These are phyloP conservation scores for Populus hybrid DNA, from an alignment of 441 rosid species.

Conservation along the genomic window DNA sequence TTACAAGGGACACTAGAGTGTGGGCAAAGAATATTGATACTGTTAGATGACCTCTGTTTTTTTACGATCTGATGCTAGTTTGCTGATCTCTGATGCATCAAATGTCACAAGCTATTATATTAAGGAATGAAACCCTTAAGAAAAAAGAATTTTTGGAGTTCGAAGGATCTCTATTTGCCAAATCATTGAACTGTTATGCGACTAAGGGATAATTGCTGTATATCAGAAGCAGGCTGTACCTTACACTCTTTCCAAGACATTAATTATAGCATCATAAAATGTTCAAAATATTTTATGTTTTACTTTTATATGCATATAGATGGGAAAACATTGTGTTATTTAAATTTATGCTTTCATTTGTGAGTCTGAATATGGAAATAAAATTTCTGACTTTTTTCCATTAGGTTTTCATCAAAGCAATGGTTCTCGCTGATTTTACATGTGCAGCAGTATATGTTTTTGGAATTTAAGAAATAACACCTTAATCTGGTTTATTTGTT, in stretches of 20 bases:
- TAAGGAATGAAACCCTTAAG: not conserved
- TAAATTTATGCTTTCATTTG: no score
- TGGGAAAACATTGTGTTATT: no score
- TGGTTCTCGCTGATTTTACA: not conserved
- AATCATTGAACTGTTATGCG: not conserved
- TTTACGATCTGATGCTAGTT: not conserved
- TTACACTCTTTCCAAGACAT: no score
- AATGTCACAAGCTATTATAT: not conserved
- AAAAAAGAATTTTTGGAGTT: not conserved
- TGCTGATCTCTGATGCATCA: not conserved
- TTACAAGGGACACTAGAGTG: constrained; percentile 4
- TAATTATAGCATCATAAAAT: no score
- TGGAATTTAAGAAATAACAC: not conserved
- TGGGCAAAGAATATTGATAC: not conserved
- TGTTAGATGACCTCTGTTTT: not conserved
- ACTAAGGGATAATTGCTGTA: not conserved
- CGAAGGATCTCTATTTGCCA: not conserved
- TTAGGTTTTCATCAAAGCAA: not conserved
- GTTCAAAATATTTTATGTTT: no score
- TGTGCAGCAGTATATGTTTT: not conserved
- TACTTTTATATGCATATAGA: not conserved
- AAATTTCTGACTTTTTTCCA: constrained; percentile 1
- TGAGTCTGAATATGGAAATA: not conserved
- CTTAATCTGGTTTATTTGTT: constrained; percentile 18
- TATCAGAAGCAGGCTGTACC: no score